Base-by-base conservation (phyloP, 1,284 basidiomycete species). In the Mrakiaceae sp. region DNA sequence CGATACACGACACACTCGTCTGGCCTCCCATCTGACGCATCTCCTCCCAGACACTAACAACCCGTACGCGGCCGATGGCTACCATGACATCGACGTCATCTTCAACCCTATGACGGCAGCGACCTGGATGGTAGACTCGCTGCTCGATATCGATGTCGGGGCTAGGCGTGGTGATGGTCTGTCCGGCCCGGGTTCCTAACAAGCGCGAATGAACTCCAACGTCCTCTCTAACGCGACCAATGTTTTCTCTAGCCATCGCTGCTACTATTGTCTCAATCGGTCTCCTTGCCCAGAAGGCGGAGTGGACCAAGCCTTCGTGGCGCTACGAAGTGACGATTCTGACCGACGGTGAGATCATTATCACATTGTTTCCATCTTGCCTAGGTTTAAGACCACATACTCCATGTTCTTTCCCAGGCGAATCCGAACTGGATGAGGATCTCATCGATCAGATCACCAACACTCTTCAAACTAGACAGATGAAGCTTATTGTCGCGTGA, bases 71-170 rank as follows among this genome's bases (percentile, higher is more conserved):
- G 74, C 77, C 39, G 75, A 77, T 42, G 72, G 84, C 5, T 95
- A 95, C 69, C 82, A 87, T 6, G 80, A 86, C 67, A 85, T 96
- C 57, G 76, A 81, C 39, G 87, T 89, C 69, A 88, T 87, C 72
- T 86, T 94, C 62, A 81, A 83, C 5, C 87, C 93, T 52, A 84
- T 79, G 3, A 84, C 87, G 57, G 90, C 91, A 3, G 88, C 85
- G 66, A 82, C 86, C 0, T 78, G 75, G 51, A 92, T 87, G 3
- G 80, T 95, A 12, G 82, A 87, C 62, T 85, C 87, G 72, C 77
- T 96, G 8, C 81, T 92, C 55, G 74, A 81, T 68, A 80, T 88
- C 6, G 84, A 87, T 12, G 77, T 79, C 0, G 80, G 80, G 3
- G 63, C 71, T 42, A 71, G 76, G n/a, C 87, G 86, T 50, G 87